phyloP scores from a whole-genome alignment of 2,329 filamentous ascomycete genomes.

The Fusarium lyarnte region DNA sequence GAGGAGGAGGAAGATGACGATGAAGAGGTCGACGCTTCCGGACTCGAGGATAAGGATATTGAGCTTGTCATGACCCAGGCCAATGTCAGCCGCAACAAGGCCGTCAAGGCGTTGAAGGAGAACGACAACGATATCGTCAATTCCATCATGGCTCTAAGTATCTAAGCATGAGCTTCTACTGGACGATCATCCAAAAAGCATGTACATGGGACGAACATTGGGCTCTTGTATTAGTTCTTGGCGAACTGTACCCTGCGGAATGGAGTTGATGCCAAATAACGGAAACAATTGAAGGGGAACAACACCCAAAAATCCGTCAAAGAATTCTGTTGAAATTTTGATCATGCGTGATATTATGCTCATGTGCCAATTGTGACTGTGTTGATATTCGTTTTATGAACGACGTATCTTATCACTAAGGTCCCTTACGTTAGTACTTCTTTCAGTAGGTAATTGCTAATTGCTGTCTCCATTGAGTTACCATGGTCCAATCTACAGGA shows the following conservation, averaged over 20 bases:
- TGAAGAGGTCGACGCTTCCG: conserved; percentile 94
- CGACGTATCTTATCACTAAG: background rate
- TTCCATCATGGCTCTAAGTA: conserved; percentile 98
- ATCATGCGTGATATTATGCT: background rate
- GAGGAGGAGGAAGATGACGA: conserved; percentile 89
- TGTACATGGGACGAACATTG: conserved; percentile 41
- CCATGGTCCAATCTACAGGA: background rate
- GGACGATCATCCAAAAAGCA: conserved; percentile 39
- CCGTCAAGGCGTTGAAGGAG: conserved; percentile 97
- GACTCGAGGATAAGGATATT: conserved; percentile 98
- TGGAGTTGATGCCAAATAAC: conserved; percentile 44
- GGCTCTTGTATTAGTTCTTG: conserved; percentile 47
- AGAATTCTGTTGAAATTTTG: background rate
- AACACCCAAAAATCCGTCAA: conserved; percentile 32
- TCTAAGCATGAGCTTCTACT: conserved; percentile 59
- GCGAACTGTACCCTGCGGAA: conserved; percentile 37
- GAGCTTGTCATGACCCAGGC: conserved; percentile 99
- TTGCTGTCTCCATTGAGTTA: background rate
- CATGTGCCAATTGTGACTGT: background rate
- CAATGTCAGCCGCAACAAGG: conserved; percentile 96
- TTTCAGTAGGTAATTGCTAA: background rate
- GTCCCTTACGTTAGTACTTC: too few species aligned
- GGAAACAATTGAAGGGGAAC: conserved; percentile 42
- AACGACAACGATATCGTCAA: conserved; percentile 99
- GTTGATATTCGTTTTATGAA: background rate